A percentile compares a stretch with the other conserved stretches of the same genome.
Evolutionary conservation across 352 stramenopile species (phyloP).

Genomic region (Phytophthora aleatoria): DNA sequence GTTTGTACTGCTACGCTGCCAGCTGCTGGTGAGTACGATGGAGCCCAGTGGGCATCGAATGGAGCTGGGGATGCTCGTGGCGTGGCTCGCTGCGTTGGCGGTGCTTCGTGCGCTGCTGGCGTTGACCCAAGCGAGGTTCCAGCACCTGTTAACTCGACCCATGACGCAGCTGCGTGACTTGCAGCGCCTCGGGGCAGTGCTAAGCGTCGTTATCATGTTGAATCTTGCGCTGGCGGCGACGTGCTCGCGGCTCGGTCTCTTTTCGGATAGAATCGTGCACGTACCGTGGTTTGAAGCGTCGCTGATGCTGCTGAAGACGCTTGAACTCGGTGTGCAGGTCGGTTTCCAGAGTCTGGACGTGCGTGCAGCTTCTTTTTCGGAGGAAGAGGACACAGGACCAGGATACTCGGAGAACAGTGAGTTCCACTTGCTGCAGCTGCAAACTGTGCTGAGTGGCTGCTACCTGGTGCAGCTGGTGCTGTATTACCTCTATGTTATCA

Average conservation of each 20-base stretch:
- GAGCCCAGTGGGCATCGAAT: slow-evolving; percentile 37
- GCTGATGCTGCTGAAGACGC: slow-evolving; percentile 66
- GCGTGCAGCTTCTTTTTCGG: slow-evolving; percentile 30
- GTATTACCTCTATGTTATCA: slow-evolving; percentile 87
- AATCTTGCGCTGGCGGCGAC: slow-evolving; percentile 47
- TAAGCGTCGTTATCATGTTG: slow-evolving; percentile 43
- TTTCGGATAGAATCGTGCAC: slow-evolving; percentile 60
- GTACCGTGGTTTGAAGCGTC: slow-evolving; percentile 80
- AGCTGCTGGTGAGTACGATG: slow-evolving; percentile 77
- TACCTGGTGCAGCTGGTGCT: slow-evolving; percentile 74
- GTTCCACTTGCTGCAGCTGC: slow-evolving; percentile 65
- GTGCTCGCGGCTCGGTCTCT: slow-evolving; percentile 46
- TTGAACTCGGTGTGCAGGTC: slow-evolving; percentile 73
- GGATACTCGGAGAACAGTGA: slow-evolving; percentile 64
- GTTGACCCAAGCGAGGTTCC: slow-evolving; percentile 66
- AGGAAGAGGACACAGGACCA: slow-evolving; percentile 39
- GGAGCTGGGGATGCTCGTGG: slow-evolving; percentile 55
- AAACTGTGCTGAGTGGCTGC: slow-evolving; percentile 61
- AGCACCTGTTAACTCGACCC: slow-evolving; percentile 66
- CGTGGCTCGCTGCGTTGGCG: slow-evolving; percentile 67
- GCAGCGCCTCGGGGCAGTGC: slow-evolving; percentile 53
- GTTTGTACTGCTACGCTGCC: slow-evolving; percentile 74
- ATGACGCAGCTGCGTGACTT: slow-evolving; percentile 66
- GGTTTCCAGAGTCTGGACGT: slow-evolving; percentile 69
- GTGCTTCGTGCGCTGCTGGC: slow-evolving; percentile 68